Base-by-base conservation (phyloP, 257 asterid species). In the Euphrasia confusa region DNA sequence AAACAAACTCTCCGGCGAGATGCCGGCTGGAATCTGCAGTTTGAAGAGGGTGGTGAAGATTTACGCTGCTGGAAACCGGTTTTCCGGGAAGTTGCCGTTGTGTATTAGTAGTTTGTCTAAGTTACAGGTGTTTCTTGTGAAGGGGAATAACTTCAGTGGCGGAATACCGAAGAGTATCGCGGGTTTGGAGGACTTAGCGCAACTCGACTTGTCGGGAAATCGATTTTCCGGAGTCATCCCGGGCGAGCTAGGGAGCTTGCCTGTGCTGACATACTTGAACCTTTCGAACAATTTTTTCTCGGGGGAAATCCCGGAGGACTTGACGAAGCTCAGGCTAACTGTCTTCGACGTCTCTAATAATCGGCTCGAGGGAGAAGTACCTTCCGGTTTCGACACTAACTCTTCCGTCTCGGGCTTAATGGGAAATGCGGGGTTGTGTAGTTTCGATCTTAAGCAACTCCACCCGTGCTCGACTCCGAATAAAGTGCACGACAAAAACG, bases 381-480 rank as follows among this genome's bases (percentile, higher is more conserved):
- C 98, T n/a, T 54, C 39, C 28, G 81, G 75, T 39, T 85, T 88
- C 4, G 77, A 79, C 9, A 64, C 71, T 17, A 68, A 75, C 48
- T 57, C 74, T 39, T 85, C 71, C 15, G 18, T 75, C 6, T 69
- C 84, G 4, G 79, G 94, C 65, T 65, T 90, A 44, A 66, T 42
- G 73, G 95, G 90, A 0, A 90, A 90, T 69, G 80, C 86, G 5
- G 85, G 65, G 66, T 75, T 90, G 72, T 90, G 97, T 61, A 80
- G 95, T 58, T 74, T 83, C 4, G 68, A 74, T 76, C 85, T 87
- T 37, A 64, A 66, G 47, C 83, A 81, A 28, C 72, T 87, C 21
- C 84, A 78, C 56, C 73, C 80, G 9, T 90, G 97, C 70, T 68
- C 74, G 11, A 74, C 48, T 67, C 17, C 86, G 28, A 83, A 80